These are phyloP conservation scores for Trametes punicea DNA, from an alignment of 768 basidiomycete genomes.

Conservation along the genomic window DNA sequence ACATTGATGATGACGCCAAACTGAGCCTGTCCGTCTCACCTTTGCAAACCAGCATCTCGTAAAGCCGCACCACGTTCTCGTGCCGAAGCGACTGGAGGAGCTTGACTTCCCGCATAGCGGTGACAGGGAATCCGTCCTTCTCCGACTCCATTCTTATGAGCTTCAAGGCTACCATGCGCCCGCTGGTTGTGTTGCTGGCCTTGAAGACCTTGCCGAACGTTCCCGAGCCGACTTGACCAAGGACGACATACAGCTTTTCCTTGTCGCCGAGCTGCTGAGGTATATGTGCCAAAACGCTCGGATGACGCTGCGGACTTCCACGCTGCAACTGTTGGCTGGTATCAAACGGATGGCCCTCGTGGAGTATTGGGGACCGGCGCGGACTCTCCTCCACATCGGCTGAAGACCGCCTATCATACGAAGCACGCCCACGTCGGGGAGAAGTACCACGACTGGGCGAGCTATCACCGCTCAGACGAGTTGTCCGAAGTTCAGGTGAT, in stretches of 20 bases:
- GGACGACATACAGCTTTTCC: slow-evolving; percentile 71
- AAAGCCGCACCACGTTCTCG: slow-evolving; percentile 81
- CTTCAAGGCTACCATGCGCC: slow-evolving; percentile 83
- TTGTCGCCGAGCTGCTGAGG: slow-evolving; percentile 19
- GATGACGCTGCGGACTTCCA: slow-evolving; percentile 2
- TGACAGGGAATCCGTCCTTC: slow-evolving; percentile 97
- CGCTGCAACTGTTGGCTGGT: slow-evolving; percentile 8
- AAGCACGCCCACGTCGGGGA: not conserved
- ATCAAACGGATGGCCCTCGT: not conserved
- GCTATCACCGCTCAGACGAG: slow-evolving; percentile 10
- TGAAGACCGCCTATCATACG: slow-evolving; percentile 1
- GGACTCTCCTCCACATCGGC: slow-evolving; percentile 10
- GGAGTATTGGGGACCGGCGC: not conserved
- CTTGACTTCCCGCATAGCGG: slow-evolving; percentile 98
- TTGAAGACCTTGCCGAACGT: slow-evolving; percentile 99
- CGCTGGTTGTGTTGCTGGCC: slow-evolving; percentile 79
- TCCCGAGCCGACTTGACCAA: slow-evolving; percentile 95
- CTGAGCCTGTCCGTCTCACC: slow-evolving; percentile 53
- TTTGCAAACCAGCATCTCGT: slow-evolving; percentile 99
- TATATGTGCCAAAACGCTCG: not conserved
- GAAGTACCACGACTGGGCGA: not conserved
- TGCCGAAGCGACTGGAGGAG: slow-evolving; percentile 89
- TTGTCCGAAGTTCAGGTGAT: slow-evolving; percentile 16
- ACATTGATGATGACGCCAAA: not conserved
- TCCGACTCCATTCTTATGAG: slow-evolving; percentile 98